Evolutionary conservation across 768 basidiomycete species (phyloP), one percentile per base, ranked within the genome.

Genomic region (Crassisporium funariophilum): DNA sequence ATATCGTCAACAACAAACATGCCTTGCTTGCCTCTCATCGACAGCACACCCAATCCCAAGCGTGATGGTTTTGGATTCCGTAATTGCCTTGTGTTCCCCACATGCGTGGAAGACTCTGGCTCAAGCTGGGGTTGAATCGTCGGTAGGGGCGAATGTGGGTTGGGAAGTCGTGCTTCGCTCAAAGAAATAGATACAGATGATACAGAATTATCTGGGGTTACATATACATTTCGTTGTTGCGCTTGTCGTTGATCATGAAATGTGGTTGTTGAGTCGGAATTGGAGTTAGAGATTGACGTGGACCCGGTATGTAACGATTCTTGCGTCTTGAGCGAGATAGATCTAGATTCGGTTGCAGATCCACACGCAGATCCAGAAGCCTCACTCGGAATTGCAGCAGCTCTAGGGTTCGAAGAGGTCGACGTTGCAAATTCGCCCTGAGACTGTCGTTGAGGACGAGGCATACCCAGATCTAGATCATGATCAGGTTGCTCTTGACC

Each of bases 71-170:
- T n/a, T n/a, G n/a, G n/a, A n/a, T n/a, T n/a, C n/a, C n/a, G n/a
- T n/a, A n/a, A n/a, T n/a, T n/a, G n/a, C n/a, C n/a, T n/a, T n/a
- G n/a, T n/a, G n/a, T n/a, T n/a, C n/a, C n/a, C n/a, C n/a, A n/a
- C n/a, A n/a, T n/a, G n/a, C n/a, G n/a, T n/a, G n/a, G n/a, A n/a
- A n/a, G n/a, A n/a, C n/a, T n/a, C n/a, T n/a, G n/a, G n/a, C n/a
- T n/a, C n/a, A n/a, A n/a, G n/a, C n/a, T n/a, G n/a, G n/a, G n/a
- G n/a, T n/a, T n/a, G n/a, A n/a, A n/a, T n/a, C n/a, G n/a, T n/a
- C n/a, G 53, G 48, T 6, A 49, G 44, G 5, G 55, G 52, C 24
- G 60, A 61, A 41, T 61, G 54, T 1, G 60, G 60, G 44, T 61
- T 61, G 22, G 36, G 46, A 29, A 60, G 59, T 1, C 56, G 52